Percentiles rank a stretch among this genome's conserved stretches.
Evolutionary conservation across 306 rosid genomes (phyloP).

Genomic region (Gynostemma pentaphyllum): DNA sequence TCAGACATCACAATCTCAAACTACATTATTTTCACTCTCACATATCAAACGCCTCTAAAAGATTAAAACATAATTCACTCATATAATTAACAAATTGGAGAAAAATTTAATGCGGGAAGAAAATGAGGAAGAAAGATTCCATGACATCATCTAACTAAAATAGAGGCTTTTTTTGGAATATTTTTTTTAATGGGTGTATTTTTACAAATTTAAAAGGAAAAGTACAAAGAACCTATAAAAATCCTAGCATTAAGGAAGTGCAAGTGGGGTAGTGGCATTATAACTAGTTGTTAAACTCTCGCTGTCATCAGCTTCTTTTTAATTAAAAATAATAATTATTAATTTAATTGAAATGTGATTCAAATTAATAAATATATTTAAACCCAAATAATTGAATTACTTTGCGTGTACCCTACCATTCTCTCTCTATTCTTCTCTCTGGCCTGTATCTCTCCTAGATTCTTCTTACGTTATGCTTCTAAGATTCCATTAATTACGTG

Average conservation of each 20-base stretch:
- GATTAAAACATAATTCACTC: too few relatives aligned
- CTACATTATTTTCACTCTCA: too few relatives aligned
- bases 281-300: neutral
- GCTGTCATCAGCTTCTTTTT: neutral
- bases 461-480: slow-evolving; percentile 38
- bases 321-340: too few relatives aligned
- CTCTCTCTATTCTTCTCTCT: neutral
- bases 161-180: too few relatives aligned
- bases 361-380: too few relatives aligned
- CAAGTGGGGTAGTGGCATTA: neutral
- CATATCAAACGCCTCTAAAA: too few relatives aligned
- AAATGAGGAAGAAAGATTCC: neutral
- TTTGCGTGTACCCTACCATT: neutral
- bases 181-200: neutral
- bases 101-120: too few relatives aligned
- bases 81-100: too few relatives aligned
- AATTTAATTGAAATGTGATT: too few relatives aligned
- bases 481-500: slow-evolving; percentile 35
- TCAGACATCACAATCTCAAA: too few relatives aligned
- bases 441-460: slow-evolving; percentile 24
- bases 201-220: neutral
- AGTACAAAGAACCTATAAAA: neutral
- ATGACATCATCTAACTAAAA: neutral
- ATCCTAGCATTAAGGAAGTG: slow-evolving; percentile 10
- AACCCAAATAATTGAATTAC: neutral